Evolutionary conservation across 345 rosid genomes (phyloP), one percentile per base, ranked within the genome.

Genomic region (Camelina hispida): DNA sequence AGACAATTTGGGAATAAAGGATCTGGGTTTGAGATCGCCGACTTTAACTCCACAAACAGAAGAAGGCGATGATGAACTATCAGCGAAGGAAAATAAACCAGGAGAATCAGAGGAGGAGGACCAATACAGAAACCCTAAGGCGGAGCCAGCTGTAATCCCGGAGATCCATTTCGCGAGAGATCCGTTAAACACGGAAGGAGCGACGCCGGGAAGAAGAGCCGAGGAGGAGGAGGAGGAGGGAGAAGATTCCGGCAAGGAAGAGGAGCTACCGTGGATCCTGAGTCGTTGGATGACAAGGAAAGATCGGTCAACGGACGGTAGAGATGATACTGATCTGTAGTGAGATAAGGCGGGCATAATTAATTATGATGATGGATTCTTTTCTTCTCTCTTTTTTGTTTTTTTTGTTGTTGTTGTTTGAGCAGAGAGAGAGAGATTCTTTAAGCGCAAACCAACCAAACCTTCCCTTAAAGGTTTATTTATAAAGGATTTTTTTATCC

Each of bases 111-210:
- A 46, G 59, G 73, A 85, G 59, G 73, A 85, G 9, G 37, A 34
- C 85, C 85, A 91, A 62, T 44, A 91, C 4, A 85, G 73, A 25
- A 87, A 68, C 23, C 95, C 96, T 46, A 91, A 65, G 66, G 85
- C 80, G 22, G 96, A 87, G n/a, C 91, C 88, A 18, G 76, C 72
- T 3, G 82, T 77, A 10, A 86, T 53, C 37, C 85, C 87, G 2
- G 91, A 80, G 72, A 88, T 71, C 89, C 89, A 88, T 73, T 68
- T 84, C 23, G 64, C 12, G 15, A 85, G 57, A 67, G 84, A 78
- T 35, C 73, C 20, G 4, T 54, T 54, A 42, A 50, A 60, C 40
- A 52, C 23, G 12, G 0, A 63, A 42, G 73, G 62, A 48, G 50
- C 55, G 68, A 71, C 70, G 42, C 3, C 25, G 74, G 32, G 22